Base-by-base conservation (phyloP, 73 alveolate species). In the Halteria grandinella region DNA sequence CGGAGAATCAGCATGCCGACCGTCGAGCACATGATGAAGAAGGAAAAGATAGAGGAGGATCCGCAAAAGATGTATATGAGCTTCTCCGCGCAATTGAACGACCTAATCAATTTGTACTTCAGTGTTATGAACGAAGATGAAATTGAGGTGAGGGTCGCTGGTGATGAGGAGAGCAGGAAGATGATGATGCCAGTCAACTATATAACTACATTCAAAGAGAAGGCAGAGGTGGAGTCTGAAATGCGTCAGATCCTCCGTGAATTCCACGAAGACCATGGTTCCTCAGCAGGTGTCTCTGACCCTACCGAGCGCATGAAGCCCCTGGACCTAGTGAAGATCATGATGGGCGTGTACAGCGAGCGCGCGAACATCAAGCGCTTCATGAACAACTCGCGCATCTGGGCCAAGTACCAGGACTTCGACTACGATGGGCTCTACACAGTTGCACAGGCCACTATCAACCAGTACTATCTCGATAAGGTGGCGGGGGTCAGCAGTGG, bases 111-210 rank as follows among this genome's bases (percentile, higher is more conserved):
- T 50, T 0, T 25, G 43, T 84, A 84, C 51, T 84, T 84, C 66
- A 21, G 45, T 28, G 36, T 48, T 21, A 71, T 24, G 6, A 31
- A 84, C 11, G 69, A 50, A 34, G 88, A 74, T 7, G 62, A 84
- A 1, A 75, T 72, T 33, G 93, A 84, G 31, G 37, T 33, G 6
- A 47, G 62, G 50, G 50, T 84, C 39, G 93, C 88, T 51, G 93
- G 93, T 3, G 32, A 41, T 20, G 55, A 44, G 28, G 75, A 59
- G 31, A 64, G 59, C 1, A 18, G 77, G 1, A 39, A 59, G 27
- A 31, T 28, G 51, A 33, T 74, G 63, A 34, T 84, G 40, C 93
- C 93, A 6, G 17, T 71, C 32, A 0, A 50, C 12, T 58, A 37
- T 12, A 75, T 75, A 6, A 11, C 5, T 11, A 45, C 54, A n/a